These are phyloP conservation scores for Bromus sterilis DNA, from an alignment of 176 grass and related monocot genomes.

Conservation along the genomic window DNA sequence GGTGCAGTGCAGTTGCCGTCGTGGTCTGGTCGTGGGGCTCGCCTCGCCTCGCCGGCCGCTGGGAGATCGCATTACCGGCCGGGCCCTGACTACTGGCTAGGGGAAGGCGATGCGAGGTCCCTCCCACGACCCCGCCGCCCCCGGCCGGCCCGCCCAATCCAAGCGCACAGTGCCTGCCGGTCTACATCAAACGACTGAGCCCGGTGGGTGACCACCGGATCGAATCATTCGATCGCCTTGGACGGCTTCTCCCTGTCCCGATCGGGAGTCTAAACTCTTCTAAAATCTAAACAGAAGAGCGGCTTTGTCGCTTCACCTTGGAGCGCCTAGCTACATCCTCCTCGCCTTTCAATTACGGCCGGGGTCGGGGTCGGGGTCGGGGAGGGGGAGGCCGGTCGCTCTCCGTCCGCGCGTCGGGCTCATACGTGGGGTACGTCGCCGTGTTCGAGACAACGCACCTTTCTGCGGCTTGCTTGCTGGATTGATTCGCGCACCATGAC, in stretches of 20 bases:
- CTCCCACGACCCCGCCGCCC: no score
- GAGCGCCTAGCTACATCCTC: no score
- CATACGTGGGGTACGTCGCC: constrained; percentile 12
- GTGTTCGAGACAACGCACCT: constrained; percentile 8
- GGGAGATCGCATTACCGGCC: neutral
- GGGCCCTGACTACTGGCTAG: neutral
- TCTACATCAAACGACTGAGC: neutral
- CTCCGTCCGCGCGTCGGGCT: neutral
- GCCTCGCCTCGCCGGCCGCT: neutral
- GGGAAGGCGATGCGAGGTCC: neutral
- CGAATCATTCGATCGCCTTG: neutral
- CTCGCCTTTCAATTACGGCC: no score
- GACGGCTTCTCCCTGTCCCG: neutral
- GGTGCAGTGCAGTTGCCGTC: no score
- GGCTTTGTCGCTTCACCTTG: neutral
- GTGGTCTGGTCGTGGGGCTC: no score
- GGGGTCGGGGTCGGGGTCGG: no score
- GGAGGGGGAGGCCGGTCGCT: no score
- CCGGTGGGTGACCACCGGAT: neutral
- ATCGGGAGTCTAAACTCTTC: neutral
- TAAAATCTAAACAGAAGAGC: neutral
- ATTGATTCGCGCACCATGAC: neutral
- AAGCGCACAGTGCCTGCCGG: neutral
- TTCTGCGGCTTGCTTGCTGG: neutral
- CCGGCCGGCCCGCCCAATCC: neutral